These are phyloP conservation scores for Aspergillus sclerotiicarbonarius DNA, from an alignment of 495 filamentous ascomycete species.

Conservation along the genomic window DNA sequence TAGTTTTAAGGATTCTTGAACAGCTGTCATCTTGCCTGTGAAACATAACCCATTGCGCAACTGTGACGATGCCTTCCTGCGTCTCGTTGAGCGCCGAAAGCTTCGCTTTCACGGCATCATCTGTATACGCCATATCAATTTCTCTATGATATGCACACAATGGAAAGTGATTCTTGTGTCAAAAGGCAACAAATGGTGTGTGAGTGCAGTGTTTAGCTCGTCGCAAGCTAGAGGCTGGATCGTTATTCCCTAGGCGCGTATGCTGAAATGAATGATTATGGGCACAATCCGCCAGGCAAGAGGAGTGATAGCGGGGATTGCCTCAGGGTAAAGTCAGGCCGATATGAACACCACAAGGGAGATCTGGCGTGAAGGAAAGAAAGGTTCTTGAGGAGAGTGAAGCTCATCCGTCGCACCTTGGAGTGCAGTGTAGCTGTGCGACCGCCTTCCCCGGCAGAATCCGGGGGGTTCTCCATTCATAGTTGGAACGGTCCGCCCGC, in stretches of 20 bases:
- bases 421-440: conserved; percentile 15
- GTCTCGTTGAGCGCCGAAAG: conserved; percentile 93
- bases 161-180: not conserved
- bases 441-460: conserved; percentile 39
- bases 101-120: conserved; percentile 91
- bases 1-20: conserved; percentile 12
- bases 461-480: conserved; percentile 15
- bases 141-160: not conserved
- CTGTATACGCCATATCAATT: conserved; percentile 78
- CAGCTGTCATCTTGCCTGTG: conserved; percentile 66
- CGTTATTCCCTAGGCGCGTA: not conserved
- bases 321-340: not conserved
- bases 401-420: conserved; percentile 10
- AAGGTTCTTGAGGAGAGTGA: conserved; percentile 6
- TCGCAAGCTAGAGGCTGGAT: not conserved
- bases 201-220: not conserved
- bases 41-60: conserved; percentile 99
- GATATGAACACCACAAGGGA: not conserved
- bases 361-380: not conserved
- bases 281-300: not conserved
- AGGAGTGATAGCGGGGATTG: not conserved
- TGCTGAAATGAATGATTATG: not conserved
- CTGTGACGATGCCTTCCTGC: conserved; percentile 91
- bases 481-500: conserved; percentile 21
- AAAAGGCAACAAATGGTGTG: not conserved